Evolutionary conservation across 169 alveolate genomes (phyloP).

Genomic region (Cyclospora cayetanensis): DNA sequence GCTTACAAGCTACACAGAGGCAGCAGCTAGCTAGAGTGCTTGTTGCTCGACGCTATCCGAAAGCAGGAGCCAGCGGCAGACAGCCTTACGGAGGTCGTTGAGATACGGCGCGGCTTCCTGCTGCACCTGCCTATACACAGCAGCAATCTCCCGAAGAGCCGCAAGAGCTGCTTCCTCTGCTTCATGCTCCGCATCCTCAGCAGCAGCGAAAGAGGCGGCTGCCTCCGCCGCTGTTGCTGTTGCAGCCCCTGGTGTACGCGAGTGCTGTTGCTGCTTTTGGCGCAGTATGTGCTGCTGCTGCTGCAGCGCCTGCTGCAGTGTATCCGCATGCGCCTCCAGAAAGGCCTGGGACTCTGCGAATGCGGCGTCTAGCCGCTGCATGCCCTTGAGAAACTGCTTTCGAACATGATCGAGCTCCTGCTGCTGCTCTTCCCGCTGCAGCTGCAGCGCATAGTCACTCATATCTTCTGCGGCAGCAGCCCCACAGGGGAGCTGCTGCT

Average conservation of each 20-base stretch:
- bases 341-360: constrained; percentile 42
- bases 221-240: not conserved
- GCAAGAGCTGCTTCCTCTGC: constrained; percentile 29
- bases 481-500: not conserved
- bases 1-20: constrained; percentile 2
- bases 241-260: not conserved
- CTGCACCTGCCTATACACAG: constrained; percentile 61
- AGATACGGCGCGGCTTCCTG: constrained; percentile 52
- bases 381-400: constrained; percentile 4
- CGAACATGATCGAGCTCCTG: not conserved
- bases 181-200: not conserved
- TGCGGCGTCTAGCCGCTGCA: constrained; percentile 8
- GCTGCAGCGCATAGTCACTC: constrained; percentile 24
- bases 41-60: not conserved
- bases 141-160: constrained; percentile 43
- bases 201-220: not conserved
- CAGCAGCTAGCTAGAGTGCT: too few species aligned
- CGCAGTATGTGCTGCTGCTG: constrained; percentile 60
- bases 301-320: constrained; percentile 49
- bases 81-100: constrained; percentile 9
- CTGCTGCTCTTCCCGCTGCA: constrained; percentile 38
- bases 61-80: not conserved
- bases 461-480: not conserved
- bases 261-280: constrained; percentile 26
- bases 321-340: constrained; percentile 2